Evolutionary conservation across 768 basidiomycete genomes (phyloP), one percentile per base, ranked within the genome.

Genomic region (Multifurca ochricompacta): DNA sequence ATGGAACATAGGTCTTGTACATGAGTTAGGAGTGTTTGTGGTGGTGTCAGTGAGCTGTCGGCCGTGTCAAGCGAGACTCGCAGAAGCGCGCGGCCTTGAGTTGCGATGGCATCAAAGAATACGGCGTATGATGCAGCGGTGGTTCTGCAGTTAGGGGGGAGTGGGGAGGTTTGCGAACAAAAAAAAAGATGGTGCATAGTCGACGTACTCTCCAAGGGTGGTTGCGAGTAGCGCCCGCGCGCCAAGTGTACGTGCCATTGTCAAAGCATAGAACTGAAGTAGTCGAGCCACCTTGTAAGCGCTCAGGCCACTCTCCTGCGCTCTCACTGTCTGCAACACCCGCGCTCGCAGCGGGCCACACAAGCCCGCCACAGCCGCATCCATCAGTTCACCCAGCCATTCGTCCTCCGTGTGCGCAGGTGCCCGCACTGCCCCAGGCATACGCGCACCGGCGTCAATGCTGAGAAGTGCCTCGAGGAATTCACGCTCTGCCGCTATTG

Each of bases 271-370:
- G 66, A 98, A 99, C 60, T 95, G 91, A 8, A 99, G 70, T n/a
- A 98, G 74, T 63, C 95, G 97, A 43, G 91, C 85, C 48, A 98
- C 83, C 67, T 91, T 93, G 73, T 92, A 99, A 0, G 88, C 82
- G 41, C 86, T 80, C 54, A 98, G 91, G 55, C 87, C 85, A 61
- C 90, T 93, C 68, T 97, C 95, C 66, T 99, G 95, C 0, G 87
- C 89, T 39, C 87, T 81, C 30, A 96, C 81, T 3, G 93, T 96
- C 67, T 98, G 93, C 63, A 89, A 82, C n/a, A 97, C 86, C 25
- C 95, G 82, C 31, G 87, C 73, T 89, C 94, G 60, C 4, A 97
- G 73, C n/a, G 95, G 95, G 28, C 85, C 77, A 58, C 89, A 89
- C 28, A 97, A 70, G 39, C 91, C 91, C 48, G 82, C 83, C 27